Conservation (phyloP, 1,139 yeast genomes). For the Candida sojae region DNA sequence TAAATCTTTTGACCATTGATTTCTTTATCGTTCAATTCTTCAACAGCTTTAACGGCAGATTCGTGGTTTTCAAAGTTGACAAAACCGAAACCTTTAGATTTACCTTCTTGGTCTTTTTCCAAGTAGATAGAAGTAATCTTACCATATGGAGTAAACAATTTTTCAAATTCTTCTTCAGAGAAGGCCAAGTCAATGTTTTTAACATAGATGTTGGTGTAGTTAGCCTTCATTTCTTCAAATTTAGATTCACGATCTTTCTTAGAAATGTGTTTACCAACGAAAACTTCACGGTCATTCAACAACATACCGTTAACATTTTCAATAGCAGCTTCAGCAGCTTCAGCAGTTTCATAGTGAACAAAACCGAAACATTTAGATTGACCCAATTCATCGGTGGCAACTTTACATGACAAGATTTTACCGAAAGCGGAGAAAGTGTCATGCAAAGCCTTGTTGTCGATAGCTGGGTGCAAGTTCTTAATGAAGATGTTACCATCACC, state of each 20-base stretch:
- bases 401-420: slow-evolving; percentile 93
- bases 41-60: slow-evolving; percentile 89
- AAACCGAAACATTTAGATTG: slow-evolving; percentile 95
- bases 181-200: slow-evolving; percentile 82
- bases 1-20: slow-evolving; percentile 81
- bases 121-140: slow-evolving; percentile 81
- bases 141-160: slow-evolving; percentile 76
- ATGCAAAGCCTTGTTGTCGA: slow-evolving; percentile 98
- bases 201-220: slow-evolving; percentile 93
- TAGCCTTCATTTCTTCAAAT: slow-evolving; percentile 87
- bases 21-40: slow-evolving; percentile 86
- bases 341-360: slow-evolving; percentile 93
- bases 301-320: slow-evolving; percentile 99
- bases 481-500: slow-evolving; percentile 98
- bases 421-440: slow-evolving; percentile 98
- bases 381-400: slow-evolving; percentile 93
- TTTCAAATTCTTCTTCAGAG: slow-evolving; percentile 71
- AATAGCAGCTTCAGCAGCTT: slow-evolving; percentile 93
- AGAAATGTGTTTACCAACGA: slow-evolving; percentile 91
- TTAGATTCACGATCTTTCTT: slow-evolving; percentile 95
- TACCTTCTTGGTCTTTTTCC: slow-evolving; percentile 84
- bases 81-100: slow-evolving; percentile 94
- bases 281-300: slow-evolving; percentile 95
- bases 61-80: slow-evolving; percentile 89
- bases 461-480: slow-evolving; percentile 97